Evolutionary conservation across 2,329 filamentous ascomycete species (phyloP).

Genomic region (Periconia sp.): DNA sequence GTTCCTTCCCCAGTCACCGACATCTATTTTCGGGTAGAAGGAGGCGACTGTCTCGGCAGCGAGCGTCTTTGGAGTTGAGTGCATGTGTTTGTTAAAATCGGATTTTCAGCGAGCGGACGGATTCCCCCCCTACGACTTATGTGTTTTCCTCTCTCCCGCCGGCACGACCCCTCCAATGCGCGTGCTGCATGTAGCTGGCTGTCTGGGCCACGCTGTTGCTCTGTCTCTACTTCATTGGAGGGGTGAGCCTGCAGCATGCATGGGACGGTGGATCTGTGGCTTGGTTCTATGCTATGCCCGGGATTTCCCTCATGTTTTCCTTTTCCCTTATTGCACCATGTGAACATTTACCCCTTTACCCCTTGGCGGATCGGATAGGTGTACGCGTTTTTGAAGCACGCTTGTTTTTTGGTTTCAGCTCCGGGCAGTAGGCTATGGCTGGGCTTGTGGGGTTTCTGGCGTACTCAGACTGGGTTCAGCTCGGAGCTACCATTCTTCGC

Average conservation of each 20-base stretch:
- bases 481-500: conserved; percentile 11
- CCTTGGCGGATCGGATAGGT: conserved; percentile 24
- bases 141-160: conserved; percentile 37
- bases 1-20: conserved; percentile 33
- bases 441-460: not conserved
- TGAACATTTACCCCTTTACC: conserved; percentile 22
- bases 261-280: conserved; percentile 22
- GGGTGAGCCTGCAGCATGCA: conserved; percentile 19
- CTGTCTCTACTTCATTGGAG: conserved; percentile 25
- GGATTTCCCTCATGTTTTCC: conserved; percentile 35
- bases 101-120: conserved; percentile 45
- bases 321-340: conserved; percentile 27
- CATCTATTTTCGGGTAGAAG: conserved; percentile 36
- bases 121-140: conserved; percentile 44
- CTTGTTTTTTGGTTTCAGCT: not conserved
- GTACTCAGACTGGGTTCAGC: conserved; percentile 15
- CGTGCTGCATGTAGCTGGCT: conserved; percentile 12
- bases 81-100: conserved; percentile 43
- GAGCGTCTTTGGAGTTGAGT: conserved; percentile 43
- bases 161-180: conserved; percentile 26
- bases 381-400: conserved; percentile 22
- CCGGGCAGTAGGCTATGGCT: conserved; percentile 1
- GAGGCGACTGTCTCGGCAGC: conserved; percentile 37
- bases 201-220: conserved; percentile 12
- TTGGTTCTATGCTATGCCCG: conserved; percentile 35